phyloP scores from a whole-genome alignment of 1,139 yeast species.

The Suhomyces anneliseae region DNA sequence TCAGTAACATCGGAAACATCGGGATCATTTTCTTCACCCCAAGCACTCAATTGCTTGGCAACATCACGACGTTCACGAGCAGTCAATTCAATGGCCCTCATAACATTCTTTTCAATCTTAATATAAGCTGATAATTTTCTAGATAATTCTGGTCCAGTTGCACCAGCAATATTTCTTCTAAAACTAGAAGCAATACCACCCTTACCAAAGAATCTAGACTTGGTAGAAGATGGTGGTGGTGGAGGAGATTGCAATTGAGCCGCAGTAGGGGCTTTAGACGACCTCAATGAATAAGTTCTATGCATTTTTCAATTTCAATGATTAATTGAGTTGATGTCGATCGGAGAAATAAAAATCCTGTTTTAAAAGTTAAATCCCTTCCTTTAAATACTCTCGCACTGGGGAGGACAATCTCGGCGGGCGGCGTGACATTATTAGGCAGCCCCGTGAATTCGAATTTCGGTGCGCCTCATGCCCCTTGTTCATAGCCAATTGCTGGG shows the following conservation, averaged over 20 bases:
- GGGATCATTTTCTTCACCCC: constrained; percentile 99
- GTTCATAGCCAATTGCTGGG: constrained; percentile 8
- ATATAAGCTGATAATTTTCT: constrained; percentile 87
- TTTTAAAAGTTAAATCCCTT: not conserved
- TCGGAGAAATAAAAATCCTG: not conserved
- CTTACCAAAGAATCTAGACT: constrained; percentile 85
- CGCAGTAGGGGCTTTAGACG: constrained; percentile 94
- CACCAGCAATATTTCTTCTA: constrained; percentile 88
- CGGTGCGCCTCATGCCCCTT: constrained; percentile 11
- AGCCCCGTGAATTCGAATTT: constrained; percentile 9
- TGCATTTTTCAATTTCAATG: constrained; percentile 59
- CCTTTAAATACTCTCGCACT: constrained; percentile 9
- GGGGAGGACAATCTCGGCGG: not conserved
- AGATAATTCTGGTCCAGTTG: constrained; percentile 92
- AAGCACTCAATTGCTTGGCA: constrained; percentile 90
- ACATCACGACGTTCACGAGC: constrained; percentile 96
- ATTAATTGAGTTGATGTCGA: not conserved
- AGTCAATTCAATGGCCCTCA: constrained; percentile 90
- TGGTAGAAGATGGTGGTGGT: constrained; percentile 85
- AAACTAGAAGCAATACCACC: constrained; percentile 80
- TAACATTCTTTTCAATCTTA: constrained; percentile 94
- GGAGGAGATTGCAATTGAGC: constrained; percentile 93
- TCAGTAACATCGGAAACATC: constrained; percentile 97
- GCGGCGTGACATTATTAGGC: constrained; percentile 9
- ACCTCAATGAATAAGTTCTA: constrained; percentile 96